Evolutionary conservation across 2,329 filamentous ascomycete species (phyloP).

Genomic region (Cryoendolithus antarcticus): DNA sequence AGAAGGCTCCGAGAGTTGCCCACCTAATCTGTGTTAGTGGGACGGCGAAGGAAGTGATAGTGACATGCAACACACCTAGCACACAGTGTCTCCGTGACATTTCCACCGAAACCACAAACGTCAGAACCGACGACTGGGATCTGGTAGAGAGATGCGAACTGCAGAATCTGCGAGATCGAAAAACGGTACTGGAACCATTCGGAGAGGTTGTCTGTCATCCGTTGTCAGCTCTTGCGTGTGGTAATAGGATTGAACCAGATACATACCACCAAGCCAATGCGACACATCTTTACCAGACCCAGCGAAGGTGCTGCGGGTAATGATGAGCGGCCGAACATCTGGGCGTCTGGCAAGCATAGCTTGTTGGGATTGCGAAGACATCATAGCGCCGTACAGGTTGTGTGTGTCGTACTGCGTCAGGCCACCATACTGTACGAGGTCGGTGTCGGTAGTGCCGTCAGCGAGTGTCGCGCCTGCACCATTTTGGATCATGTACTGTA

Average conservation of each 20-base stretch:
- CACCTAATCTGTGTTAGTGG: slow-evolving; percentile 32
- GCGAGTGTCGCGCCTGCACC: slow-evolving; percentile 3
- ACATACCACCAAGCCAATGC: slow-evolving; percentile 7
- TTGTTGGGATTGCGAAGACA: slow-evolving; percentile 49
- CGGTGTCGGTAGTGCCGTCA: slow-evolving; percentile 43
- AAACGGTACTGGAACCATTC: slow-evolving; percentile 6
- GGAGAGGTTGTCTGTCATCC: slow-evolving; percentile 4
- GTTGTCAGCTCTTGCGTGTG: background rate
- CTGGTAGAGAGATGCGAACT: slow-evolving; percentile 7
- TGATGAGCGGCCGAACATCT: slow-evolving; percentile 50
- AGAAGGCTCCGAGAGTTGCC: slow-evolving; percentile 56
- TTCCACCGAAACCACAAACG: slow-evolving; percentile 30
- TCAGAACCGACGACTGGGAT: slow-evolving; percentile 26
- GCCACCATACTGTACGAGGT: slow-evolving; percentile 54
- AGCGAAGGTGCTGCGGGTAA: slow-evolving; percentile 48
- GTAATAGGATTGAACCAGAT: background rate
- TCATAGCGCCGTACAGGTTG: slow-evolving; percentile 62
- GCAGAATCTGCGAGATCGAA: slow-evolving; percentile 7
- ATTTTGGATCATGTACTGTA: background rate
- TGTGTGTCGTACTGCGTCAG: slow-evolving; percentile 59
- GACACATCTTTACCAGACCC: slow-evolving; percentile 7
- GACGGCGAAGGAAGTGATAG: background rate
- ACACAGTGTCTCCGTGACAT: slow-evolving; percentile 44
- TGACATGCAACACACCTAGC: background rate
- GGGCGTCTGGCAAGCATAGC: slow-evolving; percentile 56